Conservation (phyloP, 140 eudicot genomes). For the Oenanthe javanica region DNA sequence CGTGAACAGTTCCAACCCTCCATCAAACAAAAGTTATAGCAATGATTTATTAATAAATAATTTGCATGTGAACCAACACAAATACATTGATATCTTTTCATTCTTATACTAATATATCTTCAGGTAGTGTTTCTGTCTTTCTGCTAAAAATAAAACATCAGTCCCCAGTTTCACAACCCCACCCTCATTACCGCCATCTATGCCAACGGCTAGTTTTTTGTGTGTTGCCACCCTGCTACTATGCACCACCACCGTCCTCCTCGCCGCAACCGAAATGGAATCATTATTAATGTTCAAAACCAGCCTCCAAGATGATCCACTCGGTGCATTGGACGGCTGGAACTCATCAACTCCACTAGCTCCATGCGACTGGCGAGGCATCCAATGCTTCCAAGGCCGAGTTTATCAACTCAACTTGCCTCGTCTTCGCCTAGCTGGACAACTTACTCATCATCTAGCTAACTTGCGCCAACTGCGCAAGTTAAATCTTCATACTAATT, state of each 20-base stretch:
- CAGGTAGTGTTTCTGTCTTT: neutral
- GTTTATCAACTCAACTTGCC: slow-evolving; percentile 65
- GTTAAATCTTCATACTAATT: slow-evolving; percentile 59
- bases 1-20: neutral
- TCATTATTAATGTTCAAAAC: slow-evolving; percentile 42
- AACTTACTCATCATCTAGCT: slow-evolving; percentile 29
- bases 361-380: slow-evolving; percentile 92
- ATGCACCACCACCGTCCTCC: slow-evolving; percentile 16
- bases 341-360: slow-evolving; percentile 46
- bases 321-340: slow-evolving; percentile 66
- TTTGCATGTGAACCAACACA: neutral
- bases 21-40: no score
- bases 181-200: slow-evolving; percentile 14
- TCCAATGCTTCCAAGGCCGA: slow-evolving; percentile 37
- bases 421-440: slow-evolving; percentile 62
- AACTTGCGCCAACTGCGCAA: slow-evolving; percentile 48
- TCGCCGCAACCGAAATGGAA: slow-evolving; percentile 31
- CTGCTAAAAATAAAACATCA: neutral
- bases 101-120: neutral
- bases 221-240: slow-evolving; percentile 15
- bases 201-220: slow-evolving; percentile 66
- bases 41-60: neutral
- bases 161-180: neutral
- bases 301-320: slow-evolving; percentile 53
- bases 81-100: neutral